Base-by-base conservation (phyloP, 192 early-diverging fungal genomes). In the Coemansia sp. region DNA sequence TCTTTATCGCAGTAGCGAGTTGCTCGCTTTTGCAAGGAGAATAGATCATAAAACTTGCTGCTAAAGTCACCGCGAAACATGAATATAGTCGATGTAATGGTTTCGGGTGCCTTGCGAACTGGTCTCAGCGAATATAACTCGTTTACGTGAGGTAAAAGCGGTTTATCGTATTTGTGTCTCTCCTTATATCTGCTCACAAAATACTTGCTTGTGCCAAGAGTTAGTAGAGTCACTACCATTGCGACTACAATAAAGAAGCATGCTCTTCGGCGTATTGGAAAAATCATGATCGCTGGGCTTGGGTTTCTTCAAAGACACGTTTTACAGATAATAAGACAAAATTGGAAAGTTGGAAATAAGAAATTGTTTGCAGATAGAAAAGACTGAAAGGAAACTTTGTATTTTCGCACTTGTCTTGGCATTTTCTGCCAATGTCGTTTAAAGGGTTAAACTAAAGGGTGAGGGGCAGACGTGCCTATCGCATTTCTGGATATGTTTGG, bases 21-120 rank as follows among this genome's bases (percentile, higher is more conserved):
- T 4, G 58, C 58, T 6, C 58, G 58, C 25, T 59, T 59, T 1
- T 59, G 58, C 37, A 59, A 18, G 23, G 25, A 13, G n/a, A 59
- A 59, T 4, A 59, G 34, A 10, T 59, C 58, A 16, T 59, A 43
- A 8, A 28, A 6, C 12, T 26, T 15, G 58, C 58, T 59, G 39
- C 58, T 59, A 25, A 59, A 59, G 26, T 59, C 58, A 2, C 58
- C 58, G 18, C 58, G 34, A n/a, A 59, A 59, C 58, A 42, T 59
- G 25, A 59, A 59, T 0, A 37, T n/a, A 12, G 58, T 59, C 25
- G 58, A 18, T 26, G 58, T 42, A 25, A 59, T 59, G 31, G 31
- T 57, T 31, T 57, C 55, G 16, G 31, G 12, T 8, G 55, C 18
- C n/a, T 18, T 4, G 31, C n/a, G 31, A 15, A 57, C 31, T 2